Evolutionary conservation across 352 stramenopile species (phyloP), one percentile per base, ranked within the genome.

Genomic region (Phytophthora ramorum): DNA sequence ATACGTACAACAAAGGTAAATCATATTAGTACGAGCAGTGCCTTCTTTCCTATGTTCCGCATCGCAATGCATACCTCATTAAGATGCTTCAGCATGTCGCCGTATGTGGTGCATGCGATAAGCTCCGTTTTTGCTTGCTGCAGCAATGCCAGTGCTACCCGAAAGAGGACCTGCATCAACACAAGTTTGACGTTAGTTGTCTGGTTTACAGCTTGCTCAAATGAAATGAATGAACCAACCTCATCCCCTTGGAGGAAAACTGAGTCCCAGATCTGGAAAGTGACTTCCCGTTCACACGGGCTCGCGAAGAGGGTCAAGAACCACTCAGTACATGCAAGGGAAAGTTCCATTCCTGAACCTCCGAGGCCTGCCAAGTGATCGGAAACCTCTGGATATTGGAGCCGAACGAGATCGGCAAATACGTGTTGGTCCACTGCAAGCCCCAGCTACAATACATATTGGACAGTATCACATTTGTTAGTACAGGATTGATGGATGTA

Each of bases 371-470:
- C 69, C 9, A 94, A 58, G 40, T 87, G 78, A 3, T 89, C 77
- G 0, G 79, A 83, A 57, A 96, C 75, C 3, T 92, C 77, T 2
- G 85, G 85, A 17, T 82, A 83, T 46, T 95, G 85, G 16, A 94
- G 58, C 4, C 85, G 84, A 7, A 96, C 89, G 17, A 96, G 71
- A 58, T 94, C 87, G 1, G 87, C 82, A 71, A 95, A 96, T 20
- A 96, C 89, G 50, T 96, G 89, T 65, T 96, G 89, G 49, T 96
- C 89, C 13, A 96, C 79, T n/a, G 87, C 89, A 7, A 95, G 58
- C 14, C 89, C 89, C 3, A 96, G 64, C 87, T 95, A 58, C 41
- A 69, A 46, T 3, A 26, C 38, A 32, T 5, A 58, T 41, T 17
- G 24, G 51, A n/a, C 12, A 62, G 19, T 22, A 59, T 6, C 35